Evolutionary conservation across 1,284 basidiomycete species (phyloP).

Genomic region (Albatrellus sp.): DNA sequence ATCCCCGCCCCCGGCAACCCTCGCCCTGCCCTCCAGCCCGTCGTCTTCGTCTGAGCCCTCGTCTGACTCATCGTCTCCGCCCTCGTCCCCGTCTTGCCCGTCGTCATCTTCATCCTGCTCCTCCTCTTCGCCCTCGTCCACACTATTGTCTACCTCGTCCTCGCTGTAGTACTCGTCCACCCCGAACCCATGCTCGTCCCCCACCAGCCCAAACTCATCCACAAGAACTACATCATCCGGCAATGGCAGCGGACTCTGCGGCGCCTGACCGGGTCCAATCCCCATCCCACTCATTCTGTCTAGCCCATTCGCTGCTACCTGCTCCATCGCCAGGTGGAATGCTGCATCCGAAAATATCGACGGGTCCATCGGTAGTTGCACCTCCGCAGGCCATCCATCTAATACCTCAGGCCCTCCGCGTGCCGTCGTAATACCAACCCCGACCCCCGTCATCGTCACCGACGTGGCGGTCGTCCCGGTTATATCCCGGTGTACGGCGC

Average conservation of each 20-base stretch:
- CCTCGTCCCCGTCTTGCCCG: conserved; percentile 17
- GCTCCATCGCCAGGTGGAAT: conserved; percentile 39
- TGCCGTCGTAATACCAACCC: conserved; percentile 14
- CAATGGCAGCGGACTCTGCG: conserved; percentile 20
- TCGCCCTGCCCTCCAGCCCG: conserved; percentile 14
- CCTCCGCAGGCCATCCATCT: conserved; percentile 9
- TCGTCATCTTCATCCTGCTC: conserved; percentile 25
- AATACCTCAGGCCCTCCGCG: conserved; percentile 1
- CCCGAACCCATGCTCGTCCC: conserved; percentile 30
- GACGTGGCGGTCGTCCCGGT: conserved; percentile 2
- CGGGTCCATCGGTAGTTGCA: conserved; percentile 34
- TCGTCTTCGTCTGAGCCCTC: conserved; percentile 23
- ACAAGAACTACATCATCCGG: conserved; percentile 26
- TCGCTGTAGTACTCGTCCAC: conserved; percentile 33
- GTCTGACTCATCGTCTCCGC: conserved; percentile 17
- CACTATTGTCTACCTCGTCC: conserved; percentile 32
- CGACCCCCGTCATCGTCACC: conserved; percentile 14
- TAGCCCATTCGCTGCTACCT: conserved; percentile 24
- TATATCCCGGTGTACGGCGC: not conserved
- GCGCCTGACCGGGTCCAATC: conserved; percentile 11
- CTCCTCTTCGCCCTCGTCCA: conserved; percentile 20
- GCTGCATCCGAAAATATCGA: conserved; percentile 42
- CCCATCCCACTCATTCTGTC: not conserved
- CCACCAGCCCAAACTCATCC: conserved; percentile 25
- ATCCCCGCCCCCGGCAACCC: too few relatives aligned